Base-by-base conservation (phyloP, 192 early-diverging fungal genomes). In the Glomus cerebriforme region DNA sequence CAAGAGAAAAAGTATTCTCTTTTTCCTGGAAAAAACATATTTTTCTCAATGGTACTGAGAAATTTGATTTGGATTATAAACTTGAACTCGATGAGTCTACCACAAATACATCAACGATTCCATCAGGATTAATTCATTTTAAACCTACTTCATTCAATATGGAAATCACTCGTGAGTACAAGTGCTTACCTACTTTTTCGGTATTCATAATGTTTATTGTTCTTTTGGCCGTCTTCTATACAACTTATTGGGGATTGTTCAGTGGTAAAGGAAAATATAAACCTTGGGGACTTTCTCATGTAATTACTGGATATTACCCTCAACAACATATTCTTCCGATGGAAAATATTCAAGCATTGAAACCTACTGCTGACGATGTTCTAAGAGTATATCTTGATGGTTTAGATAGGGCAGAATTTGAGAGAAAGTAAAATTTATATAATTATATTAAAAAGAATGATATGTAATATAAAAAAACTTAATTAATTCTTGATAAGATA, bases 331-430 rank as follows among this genome's bases (percentile, higher is more conserved):
- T 77, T 24, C 59, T 19, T n/a, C 19, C 75, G 1, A n/a, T 24
- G n/a, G 31, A 75, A n/a, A 34, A 66, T 31, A 39, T 3, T 24
- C 15, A 59, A 29, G 35, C 32, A 24, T 37, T 62, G 19, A 77
- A 47, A 34, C 75, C 75, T 24, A 77, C 63, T 13, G 75, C 75
- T 63, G 62, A 77, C 13, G 63, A 77, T 77, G 27, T 77, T 27
- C 29, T 77, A n/a, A 43, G 27, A 32, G 64, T 45, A 26, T 77
- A 77, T 49, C 65, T 77, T 35, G 63, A 66, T 66, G 75, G 63
- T 2, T 26, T 77, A 35, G 63, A 67, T 77, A 64, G 47, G 64
- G 62, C 63, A 4, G 63, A 77, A n/a, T 77, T 77, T 17, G 43
- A 66, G 27, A 66, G 54, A 37, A 65, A 47, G 26, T 77, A 60